A percentile compares a stretch with the other conserved stretches of the same genome.
Evolutionary conservation across 2,329 filamentous ascomycete species (phyloP).

Genomic region (Lasiodiplodia sp.): DNA sequence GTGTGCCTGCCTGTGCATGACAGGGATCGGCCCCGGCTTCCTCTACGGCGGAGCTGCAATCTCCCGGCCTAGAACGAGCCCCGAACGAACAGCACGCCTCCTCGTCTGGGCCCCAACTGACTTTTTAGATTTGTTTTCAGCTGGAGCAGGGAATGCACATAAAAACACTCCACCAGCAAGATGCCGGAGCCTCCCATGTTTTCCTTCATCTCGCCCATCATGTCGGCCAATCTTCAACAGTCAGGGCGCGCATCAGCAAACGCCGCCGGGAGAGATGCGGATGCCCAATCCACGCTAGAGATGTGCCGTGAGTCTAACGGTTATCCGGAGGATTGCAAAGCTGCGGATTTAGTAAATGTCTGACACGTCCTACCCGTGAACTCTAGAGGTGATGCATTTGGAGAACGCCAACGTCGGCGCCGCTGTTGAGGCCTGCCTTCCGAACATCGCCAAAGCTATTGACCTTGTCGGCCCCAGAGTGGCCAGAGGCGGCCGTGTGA

Average conservation of each 20-base stretch:
- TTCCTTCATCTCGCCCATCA: conserved; percentile 23
- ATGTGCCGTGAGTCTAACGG: conserved; percentile 12
- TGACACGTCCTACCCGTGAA: background rate
- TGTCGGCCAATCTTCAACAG: conserved; percentile 14
- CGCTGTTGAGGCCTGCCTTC: conserved; percentile 13
- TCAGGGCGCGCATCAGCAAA: background rate
- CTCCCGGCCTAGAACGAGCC: conserved; percentile 11
- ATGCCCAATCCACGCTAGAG: conserved; percentile 7
- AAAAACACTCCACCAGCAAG: background rate
- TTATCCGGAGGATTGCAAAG: background rate
- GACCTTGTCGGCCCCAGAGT: conserved; percentile 18
- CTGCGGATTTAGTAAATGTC: background rate
- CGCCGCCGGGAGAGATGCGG: background rate
- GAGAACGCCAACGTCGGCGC: conserved; percentile 17
- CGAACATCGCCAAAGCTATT: conserved; percentile 10
- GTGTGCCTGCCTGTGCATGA: conserved; percentile 12
- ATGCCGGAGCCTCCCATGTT: background rate
- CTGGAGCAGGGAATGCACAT: background rate
- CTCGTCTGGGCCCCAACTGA: background rate
- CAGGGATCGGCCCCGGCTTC: conserved; percentile 17
- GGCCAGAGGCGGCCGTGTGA: conserved; percentile 12
- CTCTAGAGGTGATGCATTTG: conserved; percentile 19
- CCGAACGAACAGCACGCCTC: conserved; percentile 6
- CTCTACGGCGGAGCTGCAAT: conserved; percentile 14
- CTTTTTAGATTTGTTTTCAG: background rate